Base-by-base conservation (phyloP, 2,329 filamentous ascomycete genomes). In the Podosphaera aphanis region DNA sequence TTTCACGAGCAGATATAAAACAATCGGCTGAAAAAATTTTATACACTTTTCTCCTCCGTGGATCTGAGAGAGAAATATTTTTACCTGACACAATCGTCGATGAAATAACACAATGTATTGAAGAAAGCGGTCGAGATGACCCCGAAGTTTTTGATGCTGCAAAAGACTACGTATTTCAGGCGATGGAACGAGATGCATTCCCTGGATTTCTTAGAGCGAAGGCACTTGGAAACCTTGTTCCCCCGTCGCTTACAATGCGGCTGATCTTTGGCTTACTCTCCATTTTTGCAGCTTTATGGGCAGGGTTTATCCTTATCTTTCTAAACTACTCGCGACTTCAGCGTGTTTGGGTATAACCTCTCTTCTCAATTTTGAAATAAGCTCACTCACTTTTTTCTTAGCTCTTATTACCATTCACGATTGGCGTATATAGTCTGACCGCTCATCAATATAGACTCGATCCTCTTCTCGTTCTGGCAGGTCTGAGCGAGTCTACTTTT, bases 181-280 rank as follows among this genome's bases (percentile, higher is more conserved):
- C 92, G 29, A 98, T 98, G 90, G 92, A 98, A 64, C 76, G 92
- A 47, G 90, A 98, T 64, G 90, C 92, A n/a, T 98, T 93, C 60
- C 90, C 92, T 0, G 88, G 88, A 1, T 98, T 98, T 63, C 69
- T 98, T 48, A 74, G 88, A 58, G 83, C 84, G 64, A 95, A 95
- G 65, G 90, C 90, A 2, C 69, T 98, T 20, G 92, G 92, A 49
- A 98, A 98, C 58, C 71, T 98, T 13, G 88, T 98, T 23, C 90
- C 88, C 2, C 76, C 88, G 15, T 93, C 84, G 41, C 78, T 93
- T 53, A 75, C 95, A 58, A 70, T 92, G 54, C 74, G 90, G 46
- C 67, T 95, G 44, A 84, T 93, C 40, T 61, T 93, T 53, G 90
- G 88, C 31, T 70, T 98, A 45, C 67, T 90, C 42, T 73, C 80